Conservation (phyloP, 2,329 filamentous ascomycete species). For the Diaporthe ilicicola region DNA sequence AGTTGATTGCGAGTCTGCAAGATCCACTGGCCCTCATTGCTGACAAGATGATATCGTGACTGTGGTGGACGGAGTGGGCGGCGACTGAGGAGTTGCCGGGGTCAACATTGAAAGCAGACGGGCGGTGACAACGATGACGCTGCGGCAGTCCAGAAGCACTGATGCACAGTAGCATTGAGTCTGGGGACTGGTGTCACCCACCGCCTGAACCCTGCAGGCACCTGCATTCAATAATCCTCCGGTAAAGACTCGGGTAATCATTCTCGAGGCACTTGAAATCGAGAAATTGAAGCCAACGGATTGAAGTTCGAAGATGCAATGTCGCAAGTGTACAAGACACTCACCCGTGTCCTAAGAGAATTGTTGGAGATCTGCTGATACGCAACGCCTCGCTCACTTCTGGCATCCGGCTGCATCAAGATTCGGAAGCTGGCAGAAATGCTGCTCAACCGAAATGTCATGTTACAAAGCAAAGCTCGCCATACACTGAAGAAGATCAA, state of each 20-base stretch:
- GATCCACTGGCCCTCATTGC: background rate
- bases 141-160: background rate
- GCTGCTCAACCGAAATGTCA: too few relatives aligned
- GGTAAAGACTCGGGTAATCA: background rate
- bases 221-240: background rate
- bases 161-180: slow-evolving; percentile 9
- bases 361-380: background rate
- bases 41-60: background rate
- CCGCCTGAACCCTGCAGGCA: background rate
- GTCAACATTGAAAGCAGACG: background rate
- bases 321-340: background rate
- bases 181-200: slow-evolving; percentile 10
- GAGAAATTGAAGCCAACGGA: background rate
- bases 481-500: too few relatives aligned
- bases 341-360: background rate
- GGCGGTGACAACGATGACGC: slow-evolving; percentile 4
- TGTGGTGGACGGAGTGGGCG: background rate
- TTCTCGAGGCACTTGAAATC: background rate
- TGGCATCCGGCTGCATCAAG: background rate
- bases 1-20: too few relatives aligned
- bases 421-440: background rate
- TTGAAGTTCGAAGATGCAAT: background rate
- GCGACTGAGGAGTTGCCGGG: background rate
- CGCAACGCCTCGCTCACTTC: background rate
- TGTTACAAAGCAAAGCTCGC: too few relatives aligned